Evolutionary conservation across 1,284 basidiomycete genomes (phyloP).

Genomic region (Tremellales sp.): DNA sequence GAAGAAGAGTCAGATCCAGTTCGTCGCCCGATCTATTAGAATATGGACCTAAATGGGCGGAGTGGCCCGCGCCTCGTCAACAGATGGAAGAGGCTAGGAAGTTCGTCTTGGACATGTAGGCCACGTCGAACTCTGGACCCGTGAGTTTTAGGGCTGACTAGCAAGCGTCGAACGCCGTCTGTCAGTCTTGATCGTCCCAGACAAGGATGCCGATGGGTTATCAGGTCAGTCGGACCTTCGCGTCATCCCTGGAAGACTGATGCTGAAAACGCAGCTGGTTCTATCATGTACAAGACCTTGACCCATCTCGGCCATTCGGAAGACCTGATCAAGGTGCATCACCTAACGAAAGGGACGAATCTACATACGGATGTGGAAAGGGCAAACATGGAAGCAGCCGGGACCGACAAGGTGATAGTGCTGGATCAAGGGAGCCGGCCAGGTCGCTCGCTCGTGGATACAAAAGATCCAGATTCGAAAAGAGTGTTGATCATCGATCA

Average conservation of each 20-base stretch:
- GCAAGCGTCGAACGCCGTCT: slow-evolving; percentile 22
- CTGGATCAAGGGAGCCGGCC: slow-evolving; percentile 43
- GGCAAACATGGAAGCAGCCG: slow-evolving; percentile 14
- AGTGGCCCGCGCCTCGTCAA: slow-evolving; percentile 33
- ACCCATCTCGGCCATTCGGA: slow-evolving; percentile 21
- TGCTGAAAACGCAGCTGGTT: slow-evolving; percentile 25
- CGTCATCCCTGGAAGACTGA: neutral
- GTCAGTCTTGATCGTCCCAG: slow-evolving; percentile 34
- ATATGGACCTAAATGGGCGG: slow-evolving; percentile 24
- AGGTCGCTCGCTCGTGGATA: slow-evolving; percentile 19
- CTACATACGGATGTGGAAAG: slow-evolving; percentile 31
- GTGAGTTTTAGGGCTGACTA: no score
- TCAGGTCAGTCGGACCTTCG: slow-evolving; percentile 14
- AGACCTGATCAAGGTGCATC: slow-evolving; percentile 30
- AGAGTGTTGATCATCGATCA: slow-evolving; percentile 38
- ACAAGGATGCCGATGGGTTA: slow-evolving; percentile 43
- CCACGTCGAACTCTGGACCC: slow-evolving; percentile 1
- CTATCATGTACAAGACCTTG: slow-evolving; percentile 29
- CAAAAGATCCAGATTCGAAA: slow-evolving; percentile 6
- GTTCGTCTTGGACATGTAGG: slow-evolving; percentile 36
- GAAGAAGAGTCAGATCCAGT: neutral
- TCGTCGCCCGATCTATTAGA: slow-evolving; percentile 9
- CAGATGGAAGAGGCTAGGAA: slow-evolving; percentile 24
- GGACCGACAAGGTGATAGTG: slow-evolving; percentile 26
- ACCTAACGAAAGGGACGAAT: slow-evolving; percentile 37